These are phyloP conservation scores for Fusarium virguliforme DNA, from an alignment of 2,329 filamentous ascomycete genomes.

Conservation along the genomic window DNA sequence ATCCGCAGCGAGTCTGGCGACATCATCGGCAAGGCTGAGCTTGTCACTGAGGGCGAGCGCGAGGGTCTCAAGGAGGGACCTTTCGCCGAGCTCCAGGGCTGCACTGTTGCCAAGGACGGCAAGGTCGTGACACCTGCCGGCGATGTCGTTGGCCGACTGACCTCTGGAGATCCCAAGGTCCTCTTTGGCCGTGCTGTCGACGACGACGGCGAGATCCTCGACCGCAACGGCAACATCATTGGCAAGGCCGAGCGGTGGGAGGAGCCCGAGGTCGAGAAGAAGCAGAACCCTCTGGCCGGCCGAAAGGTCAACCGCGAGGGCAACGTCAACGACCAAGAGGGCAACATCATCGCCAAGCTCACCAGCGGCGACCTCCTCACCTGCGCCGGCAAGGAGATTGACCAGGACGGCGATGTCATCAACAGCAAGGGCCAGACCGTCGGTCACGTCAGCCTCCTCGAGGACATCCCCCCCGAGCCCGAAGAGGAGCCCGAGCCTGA, in stretches of 20 bases:
- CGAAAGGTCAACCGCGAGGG: slow-evolving; percentile 72
- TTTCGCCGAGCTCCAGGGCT: slow-evolving; percentile 77
- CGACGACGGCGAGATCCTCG: slow-evolving; percentile 85
- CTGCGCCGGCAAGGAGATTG: slow-evolving; percentile 78
- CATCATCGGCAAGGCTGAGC: slow-evolving; percentile 77
- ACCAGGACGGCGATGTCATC: slow-evolving; percentile 80
- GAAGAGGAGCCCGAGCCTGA: slow-evolving; percentile 67
- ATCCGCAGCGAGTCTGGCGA: slow-evolving; percentile 82
- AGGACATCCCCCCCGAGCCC: slow-evolving; percentile 69
- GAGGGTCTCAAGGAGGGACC: slow-evolving; percentile 76
- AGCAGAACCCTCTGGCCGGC: slow-evolving; percentile 68
- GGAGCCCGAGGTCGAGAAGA: slow-evolving; percentile 68
- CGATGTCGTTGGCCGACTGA: slow-evolving; percentile 80
- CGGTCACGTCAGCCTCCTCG: slow-evolving; percentile 78
- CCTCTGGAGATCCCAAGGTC: slow-evolving; percentile 79
- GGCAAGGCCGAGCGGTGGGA: slow-evolving; percentile 74
- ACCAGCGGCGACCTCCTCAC: slow-evolving; percentile 77
- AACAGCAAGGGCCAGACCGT: slow-evolving; percentile 78
- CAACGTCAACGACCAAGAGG: slow-evolving; percentile 72
- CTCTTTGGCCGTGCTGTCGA: slow-evolving; percentile 83
- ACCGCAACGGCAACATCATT: slow-evolving; percentile 77
- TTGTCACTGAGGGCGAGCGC: slow-evolving; percentile 78
- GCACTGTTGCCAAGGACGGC: slow-evolving; percentile 78
- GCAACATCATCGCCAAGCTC: slow-evolving; percentile 76
- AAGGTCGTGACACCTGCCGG: slow-evolving; percentile 77